Conservation (phyloP, 2,329 filamentous ascomycete genomes). For the Ambrosiella xylebori region DNA sequence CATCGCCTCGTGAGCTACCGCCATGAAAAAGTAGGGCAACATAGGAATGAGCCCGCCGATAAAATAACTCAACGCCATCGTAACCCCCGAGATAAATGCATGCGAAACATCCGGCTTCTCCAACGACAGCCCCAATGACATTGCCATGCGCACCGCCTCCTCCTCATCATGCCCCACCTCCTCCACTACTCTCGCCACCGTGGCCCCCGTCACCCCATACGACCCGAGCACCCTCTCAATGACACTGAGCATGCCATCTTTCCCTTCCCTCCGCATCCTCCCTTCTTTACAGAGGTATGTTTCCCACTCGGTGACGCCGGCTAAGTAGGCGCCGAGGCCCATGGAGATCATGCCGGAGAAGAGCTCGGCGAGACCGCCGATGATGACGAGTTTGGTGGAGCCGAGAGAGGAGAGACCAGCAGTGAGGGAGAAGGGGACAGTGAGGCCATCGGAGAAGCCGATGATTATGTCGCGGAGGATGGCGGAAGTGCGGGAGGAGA, state of each 20-base stretch:
- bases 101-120: slow-evolving; percentile 27
- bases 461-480: slow-evolving; percentile 50
- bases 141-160: slow-evolving; percentile 39
- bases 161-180: slow-evolving; percentile 31
- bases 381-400: slow-evolving; percentile 49
- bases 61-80: slow-evolving; percentile 52
- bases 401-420: slow-evolving; percentile 52
- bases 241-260: slow-evolving; percentile 15
- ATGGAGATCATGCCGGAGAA: slow-evolving; percentile 62
- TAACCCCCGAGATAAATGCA: slow-evolving; percentile 40
- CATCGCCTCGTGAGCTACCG: slow-evolving; percentile 30
- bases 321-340: slow-evolving; percentile 59
- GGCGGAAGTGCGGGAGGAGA: slow-evolving; percentile 23
- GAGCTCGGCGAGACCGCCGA: slow-evolving; percentile 57
- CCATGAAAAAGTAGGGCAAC: slow-evolving; percentile 48
- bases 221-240: slow-evolving; percentile 33
- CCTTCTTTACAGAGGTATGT: slow-evolving; percentile 33
- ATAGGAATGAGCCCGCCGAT: slow-evolving; percentile 54
- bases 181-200: slow-evolving; percentile 29
- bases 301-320: slow-evolving; percentile 39
- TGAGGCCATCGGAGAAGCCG: slow-evolving; percentile 62
- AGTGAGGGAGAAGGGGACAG: slow-evolving; percentile 63
- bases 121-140: slow-evolving; percentile 38
- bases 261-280: slow-evolving; percentile 19
- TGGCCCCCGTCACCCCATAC: slow-evolving; percentile 29